Conservation (phyloP, 2,329 filamentous ascomycete genomes). For the Scytalidium lignicola region DNA sequence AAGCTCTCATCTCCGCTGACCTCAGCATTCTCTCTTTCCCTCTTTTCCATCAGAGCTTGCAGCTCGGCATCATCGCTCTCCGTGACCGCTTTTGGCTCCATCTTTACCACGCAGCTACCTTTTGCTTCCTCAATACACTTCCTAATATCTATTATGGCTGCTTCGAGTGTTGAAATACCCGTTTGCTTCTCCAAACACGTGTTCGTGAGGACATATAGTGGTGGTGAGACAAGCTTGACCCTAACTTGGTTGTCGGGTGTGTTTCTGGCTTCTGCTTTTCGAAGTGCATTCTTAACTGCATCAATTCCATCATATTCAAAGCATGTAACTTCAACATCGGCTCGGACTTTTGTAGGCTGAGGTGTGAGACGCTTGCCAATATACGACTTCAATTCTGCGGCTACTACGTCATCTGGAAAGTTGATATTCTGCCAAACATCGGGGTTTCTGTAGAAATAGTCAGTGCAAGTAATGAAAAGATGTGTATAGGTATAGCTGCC, state of each 20-base stretch:
- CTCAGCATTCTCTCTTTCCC: constrained; percentile 94
- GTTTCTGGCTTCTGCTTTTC: constrained; percentile 88
- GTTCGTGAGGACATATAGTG: constrained; percentile 91
- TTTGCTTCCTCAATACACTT: constrained; percentile 72
- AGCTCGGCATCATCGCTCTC: constrained; percentile 97
- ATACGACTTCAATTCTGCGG: constrained; percentile 87
- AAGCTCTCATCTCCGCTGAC: constrained; percentile 96
- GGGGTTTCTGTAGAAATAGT: constrained; percentile 61
- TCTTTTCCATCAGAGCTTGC: constrained; percentile 98
- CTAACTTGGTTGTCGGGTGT: constrained; percentile 92
- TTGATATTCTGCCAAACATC: constrained; percentile 92
- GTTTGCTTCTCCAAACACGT: constrained; percentile 90
- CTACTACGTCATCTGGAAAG: constrained; percentile 80
- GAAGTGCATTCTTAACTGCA: constrained; percentile 88
- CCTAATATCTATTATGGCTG: constrained; percentile 83
- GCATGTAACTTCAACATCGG: constrained; percentile 94
- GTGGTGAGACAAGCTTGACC: constrained; percentile 96
- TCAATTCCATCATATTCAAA: constrained; percentile 98
- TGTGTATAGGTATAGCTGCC: constrained; percentile 25
- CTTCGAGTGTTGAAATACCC: constrained; percentile 79
- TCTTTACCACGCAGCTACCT: constrained; percentile 84
- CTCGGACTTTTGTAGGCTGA: constrained; percentile 97
- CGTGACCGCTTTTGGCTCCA: constrained; percentile 98
- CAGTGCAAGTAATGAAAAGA: constrained; percentile 7
- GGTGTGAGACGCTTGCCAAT: constrained; percentile 96